These are phyloP conservation scores for Neocucurbitaria cava DNA, from an alignment of 2,329 filamentous ascomycete genomes.

Conservation along the genomic window DNA sequence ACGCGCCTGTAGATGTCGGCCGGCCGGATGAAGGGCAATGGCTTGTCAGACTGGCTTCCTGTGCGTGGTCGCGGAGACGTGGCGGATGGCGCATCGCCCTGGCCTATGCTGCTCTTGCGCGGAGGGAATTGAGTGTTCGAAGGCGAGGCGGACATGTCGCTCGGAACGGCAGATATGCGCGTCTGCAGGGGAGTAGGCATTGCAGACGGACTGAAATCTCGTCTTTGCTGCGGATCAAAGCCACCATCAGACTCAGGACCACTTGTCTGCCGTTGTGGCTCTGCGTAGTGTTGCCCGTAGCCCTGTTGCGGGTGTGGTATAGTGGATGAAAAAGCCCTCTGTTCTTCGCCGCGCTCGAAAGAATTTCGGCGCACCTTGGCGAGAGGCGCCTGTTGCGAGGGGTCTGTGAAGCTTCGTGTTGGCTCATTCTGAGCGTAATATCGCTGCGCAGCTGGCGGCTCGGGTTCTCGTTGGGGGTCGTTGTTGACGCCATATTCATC, in stretches of 20 bases:
- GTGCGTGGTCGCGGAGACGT: slow-evolving; percentile 37
- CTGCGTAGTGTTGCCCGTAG: slow-evolving; percentile 18
- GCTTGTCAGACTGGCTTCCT: slow-evolving; percentile 54
- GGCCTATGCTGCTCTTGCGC: slow-evolving; percentile 68
- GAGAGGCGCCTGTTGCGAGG: slow-evolving; percentile 38
- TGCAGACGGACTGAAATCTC: slow-evolving; percentile 62
- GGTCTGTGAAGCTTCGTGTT: slow-evolving; percentile 51
- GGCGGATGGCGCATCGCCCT: slow-evolving; percentile 37
- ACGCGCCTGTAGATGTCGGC: slow-evolving; percentile 79
- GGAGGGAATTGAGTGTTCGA: slow-evolving; percentile 60
- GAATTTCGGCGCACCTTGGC: slow-evolving; percentile 54
- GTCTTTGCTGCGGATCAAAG: slow-evolving; percentile 48
- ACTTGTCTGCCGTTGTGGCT: slow-evolving; percentile 32
- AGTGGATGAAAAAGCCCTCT: slow-evolving; percentile 56
- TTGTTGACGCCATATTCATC: slow-evolving; percentile 62
- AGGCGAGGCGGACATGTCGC: slow-evolving; percentile 35
- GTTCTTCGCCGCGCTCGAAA: slow-evolving; percentile 63
- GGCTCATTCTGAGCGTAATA: slow-evolving; percentile 48
- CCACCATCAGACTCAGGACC: slow-evolving; percentile 39
- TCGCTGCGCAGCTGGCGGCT: slow-evolving; percentile 51
- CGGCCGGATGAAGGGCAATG: slow-evolving; percentile 72
- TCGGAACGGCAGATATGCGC: slow-evolving; percentile 50
- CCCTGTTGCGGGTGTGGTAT: slow-evolving; percentile 28
- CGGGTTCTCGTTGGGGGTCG: slow-evolving; percentile 51
- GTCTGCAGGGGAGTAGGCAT: slow-evolving; percentile 58